Evolutionary conservation across 169 alveolate genomes (phyloP).

Genomic region (Eimeria praecox): DNA sequence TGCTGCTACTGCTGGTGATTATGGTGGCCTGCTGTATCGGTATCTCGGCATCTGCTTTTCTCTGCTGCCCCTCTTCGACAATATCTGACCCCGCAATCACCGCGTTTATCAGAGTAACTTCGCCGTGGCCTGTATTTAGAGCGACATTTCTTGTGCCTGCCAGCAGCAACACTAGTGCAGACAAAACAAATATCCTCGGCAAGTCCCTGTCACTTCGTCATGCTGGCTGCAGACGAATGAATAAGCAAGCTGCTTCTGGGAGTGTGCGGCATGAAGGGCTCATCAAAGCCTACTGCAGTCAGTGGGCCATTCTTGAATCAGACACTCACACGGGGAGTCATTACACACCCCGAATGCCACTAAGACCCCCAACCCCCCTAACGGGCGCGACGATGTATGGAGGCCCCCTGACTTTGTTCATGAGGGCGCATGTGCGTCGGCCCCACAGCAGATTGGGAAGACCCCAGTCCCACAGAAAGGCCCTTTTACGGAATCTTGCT

Average conservation of each 20-base stretch:
- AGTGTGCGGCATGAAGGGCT: neutral
- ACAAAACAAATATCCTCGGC: neutral
- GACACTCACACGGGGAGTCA: neutral
- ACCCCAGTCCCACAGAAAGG: slow-evolving; percentile 74
- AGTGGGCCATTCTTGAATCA: neutral
- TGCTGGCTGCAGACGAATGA: neutral
- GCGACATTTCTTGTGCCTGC: neutral
- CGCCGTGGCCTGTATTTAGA: neutral
- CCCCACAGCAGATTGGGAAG: slow-evolving; percentile 67
- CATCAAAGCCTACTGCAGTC: neutral
- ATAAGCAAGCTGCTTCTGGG: neutral
- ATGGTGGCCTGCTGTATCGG: neutral
- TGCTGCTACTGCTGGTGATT: neutral
- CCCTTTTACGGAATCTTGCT: slow-evolving; percentile 77
- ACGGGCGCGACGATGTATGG: neutral
- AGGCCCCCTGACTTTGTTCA: slow-evolving; percentile 10
- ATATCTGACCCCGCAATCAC: neutral
- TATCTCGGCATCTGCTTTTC: neutral
- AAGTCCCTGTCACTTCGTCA: neutral
- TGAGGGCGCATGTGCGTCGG: slow-evolving; percentile 78
- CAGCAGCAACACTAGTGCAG: neutral
- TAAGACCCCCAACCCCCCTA: no score
- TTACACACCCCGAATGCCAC: neutral
- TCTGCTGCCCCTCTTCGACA: neutral
- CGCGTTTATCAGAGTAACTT: neutral